These are phyloP conservation scores for Eremothecium coryli DNA, from an alignment of 1,139 yeast genomes.

Conservation along the genomic window DNA sequence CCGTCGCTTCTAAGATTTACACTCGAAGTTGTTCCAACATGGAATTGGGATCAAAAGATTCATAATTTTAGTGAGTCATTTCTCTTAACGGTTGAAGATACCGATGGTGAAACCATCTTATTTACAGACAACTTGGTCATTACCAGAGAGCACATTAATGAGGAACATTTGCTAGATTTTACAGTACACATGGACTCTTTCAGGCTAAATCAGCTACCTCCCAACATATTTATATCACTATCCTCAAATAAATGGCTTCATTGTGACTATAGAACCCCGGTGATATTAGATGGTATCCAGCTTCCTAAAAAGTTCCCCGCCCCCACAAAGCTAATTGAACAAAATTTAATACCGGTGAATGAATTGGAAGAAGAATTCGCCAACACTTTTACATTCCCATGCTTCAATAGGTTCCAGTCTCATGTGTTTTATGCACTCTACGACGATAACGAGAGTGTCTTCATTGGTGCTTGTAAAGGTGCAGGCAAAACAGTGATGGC, in stretches of 20 bases:
- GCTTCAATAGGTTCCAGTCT: conserved; percentile 66
- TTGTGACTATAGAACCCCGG: conserved; percentile 55
- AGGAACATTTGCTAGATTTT: conserved; percentile 55
- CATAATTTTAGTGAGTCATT: conserved; percentile 66
- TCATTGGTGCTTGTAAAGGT: conserved; percentile 68
- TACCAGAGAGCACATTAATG: conserved; percentile 38
- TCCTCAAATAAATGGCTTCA: conserved; percentile 83
- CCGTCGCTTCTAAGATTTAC: conserved; percentile 56
- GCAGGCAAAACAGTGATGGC: conserved; percentile 67
- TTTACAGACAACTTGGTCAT: conserved; percentile 49
- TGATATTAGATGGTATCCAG: conserved; percentile 45
- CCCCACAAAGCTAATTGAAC: conserved; percentile 44
- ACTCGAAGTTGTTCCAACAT: conserved; percentile 57
- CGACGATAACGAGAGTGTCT: conserved; percentile 47
- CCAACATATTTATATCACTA: conserved; percentile 63
- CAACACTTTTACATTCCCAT: conserved; percentile 36
- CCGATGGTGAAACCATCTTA: conserved; percentile 70
- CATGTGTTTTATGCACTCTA: conserved; percentile 57
- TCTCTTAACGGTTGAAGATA: conserved; percentile 66
- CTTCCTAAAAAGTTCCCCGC: conserved; percentile 66
- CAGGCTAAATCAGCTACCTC: conserved; percentile 50
- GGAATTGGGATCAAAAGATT: conserved; percentile 61
- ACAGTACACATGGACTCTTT: conserved; percentile 41
- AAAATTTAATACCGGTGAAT: conserved; percentile 41
- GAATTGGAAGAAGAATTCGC: conserved; percentile 43